Percentiles rank a stretch among this genome's conserved stretches.
These are phyloP conservation scores for Takashimella koratensis DNA, from an alignment of 1,284 basidiomycete genomes.

Conservation along the genomic window DNA sequence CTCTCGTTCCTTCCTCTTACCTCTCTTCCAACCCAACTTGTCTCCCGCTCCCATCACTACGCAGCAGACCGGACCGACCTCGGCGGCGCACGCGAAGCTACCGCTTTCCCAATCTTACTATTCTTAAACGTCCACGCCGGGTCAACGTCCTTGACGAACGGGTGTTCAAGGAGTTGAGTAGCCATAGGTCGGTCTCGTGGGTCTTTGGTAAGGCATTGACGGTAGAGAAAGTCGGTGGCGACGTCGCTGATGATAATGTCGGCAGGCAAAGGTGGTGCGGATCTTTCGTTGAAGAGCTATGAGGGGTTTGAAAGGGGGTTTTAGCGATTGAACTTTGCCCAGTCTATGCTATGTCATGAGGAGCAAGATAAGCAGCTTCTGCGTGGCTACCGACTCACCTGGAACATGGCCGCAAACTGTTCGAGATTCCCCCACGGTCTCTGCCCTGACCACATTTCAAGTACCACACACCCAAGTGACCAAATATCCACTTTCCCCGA, in stretches of 20 bases:
- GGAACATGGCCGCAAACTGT: constrained; percentile 87
- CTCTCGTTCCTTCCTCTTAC: neutral
- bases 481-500: constrained; percentile 97
- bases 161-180: constrained; percentile 73
- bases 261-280: constrained; percentile 81
- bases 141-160: constrained; percentile 69
- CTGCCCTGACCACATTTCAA: constrained; percentile 97
- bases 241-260: constrained; percentile 70
- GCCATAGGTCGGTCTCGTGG: constrained; percentile 83
- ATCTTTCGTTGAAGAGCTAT: constrained; percentile 56
- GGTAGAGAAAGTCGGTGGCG: constrained; percentile 80
- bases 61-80: neutral
- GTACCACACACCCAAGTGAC: constrained; percentile 93
- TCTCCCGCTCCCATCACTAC: neutral
- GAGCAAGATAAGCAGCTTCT: too few relatives aligned
- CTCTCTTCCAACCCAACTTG: too few relatives aligned
- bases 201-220: constrained; percentile 86
- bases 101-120: constrained; percentile 43
- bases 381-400: too few relatives aligned
- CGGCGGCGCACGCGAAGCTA: constrained; percentile 21
- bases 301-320: too few relatives aligned
- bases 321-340: neutral
- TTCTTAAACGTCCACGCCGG: constrained; percentile 65
- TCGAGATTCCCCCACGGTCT: constrained; percentile 90
- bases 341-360: too few relatives aligned